Evolutionary conservation across 2,329 filamentous ascomycete genomes (phyloP), one percentile per base, ranked within the genome.

Genomic region (Lachnellula subtilissima): DNA sequence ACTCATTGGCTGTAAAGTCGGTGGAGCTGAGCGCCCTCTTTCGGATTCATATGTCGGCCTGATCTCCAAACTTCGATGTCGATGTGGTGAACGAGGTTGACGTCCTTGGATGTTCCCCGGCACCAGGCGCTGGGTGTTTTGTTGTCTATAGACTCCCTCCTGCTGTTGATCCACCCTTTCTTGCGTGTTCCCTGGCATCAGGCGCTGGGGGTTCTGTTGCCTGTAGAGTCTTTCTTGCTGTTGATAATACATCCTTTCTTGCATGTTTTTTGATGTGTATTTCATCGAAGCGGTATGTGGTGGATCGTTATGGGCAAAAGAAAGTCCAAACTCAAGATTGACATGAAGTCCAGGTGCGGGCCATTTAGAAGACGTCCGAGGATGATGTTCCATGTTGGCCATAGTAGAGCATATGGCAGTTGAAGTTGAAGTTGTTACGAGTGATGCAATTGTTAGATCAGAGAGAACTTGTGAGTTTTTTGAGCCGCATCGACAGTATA

Each of bases 301-400:
- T 43, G 56, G 54, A 43, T 66, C 54, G 12, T 56, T 52, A 12
- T 60, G 54, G 7, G 63, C 61, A 37, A 65, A 60, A 4, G 66
- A 63, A n/a, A 69, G 55, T 15, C 65, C 66, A 32, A 68, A 62
- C 42, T 68, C 65, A 11, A 69, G 53, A 46, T 64, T 65, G 8
- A 68, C 57, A 52, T 60, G 65, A 19, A 68, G 61, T 37, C 62
- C 67, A 12, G 65, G 66, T 35, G 58, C 19, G 12, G 53, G 56
- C 43, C 60, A 61, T 11, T 61, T 62, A n/a, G 64, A 62, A 8
- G 59, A 57, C 22, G 59, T 52, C 50, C 55, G 48, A 22, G 54
- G 53, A 37, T 58, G 57, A 40, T 58, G 52, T 50, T 51, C 57
- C 58, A 53, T 56, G 47, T 60, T 55, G 23, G 61, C 57, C 60